Conservation (phyloP, 352 stramenopile species). For the Phytophthora palmivora region DNA sequence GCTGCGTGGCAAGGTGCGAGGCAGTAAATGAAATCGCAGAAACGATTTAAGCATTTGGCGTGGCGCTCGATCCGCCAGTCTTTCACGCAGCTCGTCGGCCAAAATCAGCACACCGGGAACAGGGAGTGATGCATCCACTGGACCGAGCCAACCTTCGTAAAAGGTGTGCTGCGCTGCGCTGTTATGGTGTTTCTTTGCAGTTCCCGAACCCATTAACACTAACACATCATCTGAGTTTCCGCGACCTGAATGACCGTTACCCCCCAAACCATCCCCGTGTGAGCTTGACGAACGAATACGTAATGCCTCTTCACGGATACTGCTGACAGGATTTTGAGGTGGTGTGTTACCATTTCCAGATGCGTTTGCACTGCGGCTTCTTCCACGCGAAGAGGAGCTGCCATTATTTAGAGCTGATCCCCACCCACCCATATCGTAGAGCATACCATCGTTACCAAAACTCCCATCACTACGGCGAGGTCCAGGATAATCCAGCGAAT, state of each 20-base stretch:
- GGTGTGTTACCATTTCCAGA: conserved; percentile 10
- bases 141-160: conserved; percentile 76
- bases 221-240: conserved; percentile 42
- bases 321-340: conserved; percentile 39
- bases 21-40: conserved; percentile 56
- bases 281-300: conserved; percentile 68
- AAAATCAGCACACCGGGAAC: conserved; percentile 77
- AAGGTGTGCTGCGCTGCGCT: conserved; percentile 47
- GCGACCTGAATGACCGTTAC: conserved; percentile 36
- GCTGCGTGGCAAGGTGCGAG: conserved; percentile 62
- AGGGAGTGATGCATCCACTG: conserved; percentile 76
- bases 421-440: conserved; percentile 46
- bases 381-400: conserved; percentile 19
- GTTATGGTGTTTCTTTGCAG: conserved; percentile 31
- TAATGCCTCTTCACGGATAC: conserved; percentile 77
- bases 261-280: conserved; percentile 27
- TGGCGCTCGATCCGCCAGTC: conserved; percentile 49
- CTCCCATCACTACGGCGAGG: conserved; percentile 29
- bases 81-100: conserved; percentile 70
- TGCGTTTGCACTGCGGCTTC: conserved; percentile 31
- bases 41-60: conserved; percentile 53
- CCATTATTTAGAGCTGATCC: conserved; percentile 32
- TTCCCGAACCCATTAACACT: conserved; percentile 28
- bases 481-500: conserved; percentile 43
- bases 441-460: conserved; percentile 42